These are phyloP conservation scores for Actinidia arguta DNA, from an alignment of 179 eudicot species.

Conservation along the genomic window DNA sequence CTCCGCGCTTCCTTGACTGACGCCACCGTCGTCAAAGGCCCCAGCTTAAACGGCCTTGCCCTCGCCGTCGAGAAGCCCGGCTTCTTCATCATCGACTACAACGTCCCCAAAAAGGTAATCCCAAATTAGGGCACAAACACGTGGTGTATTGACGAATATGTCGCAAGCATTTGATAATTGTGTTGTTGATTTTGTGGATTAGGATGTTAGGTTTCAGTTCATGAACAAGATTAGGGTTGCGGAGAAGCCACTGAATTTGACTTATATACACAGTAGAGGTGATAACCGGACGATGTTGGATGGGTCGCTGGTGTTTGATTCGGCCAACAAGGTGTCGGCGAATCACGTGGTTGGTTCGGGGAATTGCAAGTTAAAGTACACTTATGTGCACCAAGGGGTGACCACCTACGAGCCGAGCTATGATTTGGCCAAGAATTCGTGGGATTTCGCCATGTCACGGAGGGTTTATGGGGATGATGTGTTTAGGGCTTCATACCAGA, in stretches of 20 bases:
- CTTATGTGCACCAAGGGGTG: conserved; percentile 56
- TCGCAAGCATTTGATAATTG: background rate
- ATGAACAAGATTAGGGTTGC: conserved; percentile 65
- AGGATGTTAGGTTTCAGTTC: conserved; percentile 83
- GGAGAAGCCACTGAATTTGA: conserved; percentile 71
- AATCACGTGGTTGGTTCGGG: conserved; percentile 62
- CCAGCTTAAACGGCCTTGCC: conserved; percentile 59
- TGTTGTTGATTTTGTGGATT: background rate
- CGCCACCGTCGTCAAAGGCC: conserved; percentile 64
- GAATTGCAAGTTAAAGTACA: conserved; percentile 69
- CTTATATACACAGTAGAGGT: conserved; percentile 57
- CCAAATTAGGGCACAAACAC: background rate
- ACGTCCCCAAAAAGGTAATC: conserved; percentile 68
- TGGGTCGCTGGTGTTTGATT: conserved; percentile 64
- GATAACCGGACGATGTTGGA: conserved; percentile 69
- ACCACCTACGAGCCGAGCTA: conserved; percentile 73
- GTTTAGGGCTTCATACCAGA: conserved; percentile 74
- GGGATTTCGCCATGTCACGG: conserved; percentile 80
- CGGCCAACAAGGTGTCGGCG: conserved; percentile 66
- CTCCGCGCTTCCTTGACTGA: conserved; percentile 73
- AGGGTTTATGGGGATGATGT: conserved; percentile 69
- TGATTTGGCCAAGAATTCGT: conserved; percentile 65
- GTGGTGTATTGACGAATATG: background rate
- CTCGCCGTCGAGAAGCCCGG: conserved; percentile 75
- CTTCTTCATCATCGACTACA: conserved; percentile 61